Percentiles rank a stretch among this genome's conserved stretches.
phyloP scores from a whole-genome alignment of 2,329 filamentous ascomycete species.

The Ampelomyces quisqualis region DNA sequence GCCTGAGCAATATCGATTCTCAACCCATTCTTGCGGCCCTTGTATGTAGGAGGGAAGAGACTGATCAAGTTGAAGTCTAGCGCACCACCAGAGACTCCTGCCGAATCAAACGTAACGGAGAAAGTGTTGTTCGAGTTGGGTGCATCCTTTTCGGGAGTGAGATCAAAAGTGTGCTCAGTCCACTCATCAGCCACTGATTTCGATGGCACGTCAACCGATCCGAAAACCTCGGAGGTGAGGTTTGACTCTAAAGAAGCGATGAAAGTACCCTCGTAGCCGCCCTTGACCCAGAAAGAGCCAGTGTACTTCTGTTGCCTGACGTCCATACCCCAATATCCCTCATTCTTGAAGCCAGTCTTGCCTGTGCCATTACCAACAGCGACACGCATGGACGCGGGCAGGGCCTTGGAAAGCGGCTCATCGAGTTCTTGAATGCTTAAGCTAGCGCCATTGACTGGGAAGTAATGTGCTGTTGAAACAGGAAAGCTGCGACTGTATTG shows the following conservation, averaged over 20 bases:
- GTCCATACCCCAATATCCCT: slow-evolving; percentile 56
- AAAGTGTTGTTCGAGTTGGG: slow-evolving; percentile 55
- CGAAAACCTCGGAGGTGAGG: slow-evolving; percentile 47
- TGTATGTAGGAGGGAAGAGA: slow-evolving; percentile 58
- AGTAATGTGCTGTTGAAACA: slow-evolving; percentile 32
- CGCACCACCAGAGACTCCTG: slow-evolving; percentile 26
- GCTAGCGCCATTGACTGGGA: slow-evolving; percentile 37
- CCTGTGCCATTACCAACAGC: slow-evolving; percentile 42
- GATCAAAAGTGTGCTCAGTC: slow-evolving; percentile 47
- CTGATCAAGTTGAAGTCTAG: slow-evolving; percentile 54
- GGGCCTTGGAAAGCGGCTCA: slow-evolving; percentile 48
- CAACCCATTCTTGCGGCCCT: slow-evolving; percentile 54
- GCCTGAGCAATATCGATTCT: slow-evolving; percentile 53
- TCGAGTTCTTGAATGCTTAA: slow-evolving; percentile 43
- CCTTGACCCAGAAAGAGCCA: slow-evolving; percentile 54
- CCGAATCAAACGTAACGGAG: slow-evolving; percentile 52
- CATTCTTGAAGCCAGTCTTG: slow-evolving; percentile 51
- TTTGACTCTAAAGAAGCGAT: slow-evolving; percentile 45
- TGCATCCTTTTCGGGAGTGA: slow-evolving; percentile 39
- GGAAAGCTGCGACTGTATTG: slow-evolving; percentile 49
- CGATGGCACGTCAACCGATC: slow-evolving; percentile 31
- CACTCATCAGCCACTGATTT: slow-evolving; percentile 40
- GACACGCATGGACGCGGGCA: slow-evolving; percentile 49
- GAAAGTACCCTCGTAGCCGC: slow-evolving; percentile 39
- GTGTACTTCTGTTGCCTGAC: slow-evolving; percentile 52